Evolutionary conservation across 768 basidiomycete species (phyloP).

Genomic region (Termitomyces sp.): DNA sequence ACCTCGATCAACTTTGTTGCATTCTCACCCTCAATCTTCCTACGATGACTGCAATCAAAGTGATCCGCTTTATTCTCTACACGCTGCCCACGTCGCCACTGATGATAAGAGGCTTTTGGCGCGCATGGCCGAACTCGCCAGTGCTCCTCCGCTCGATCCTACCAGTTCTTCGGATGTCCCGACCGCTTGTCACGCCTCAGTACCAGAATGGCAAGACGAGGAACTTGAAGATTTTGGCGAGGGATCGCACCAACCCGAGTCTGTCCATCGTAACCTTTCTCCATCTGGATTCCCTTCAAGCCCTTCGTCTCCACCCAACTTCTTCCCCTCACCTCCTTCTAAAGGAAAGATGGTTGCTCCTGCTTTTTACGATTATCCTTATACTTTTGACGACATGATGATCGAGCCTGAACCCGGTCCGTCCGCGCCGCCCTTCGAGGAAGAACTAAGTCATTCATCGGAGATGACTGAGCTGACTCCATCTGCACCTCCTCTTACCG

Average conservation of each 20-base stretch:
- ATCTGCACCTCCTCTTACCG: conserved; percentile 34
- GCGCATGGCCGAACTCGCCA: conserved; percentile 44
- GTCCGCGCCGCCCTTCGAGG: conserved; percentile 44
- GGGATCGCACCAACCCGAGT: conserved; percentile 1
- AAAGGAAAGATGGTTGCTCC: conserved; percentile 36
- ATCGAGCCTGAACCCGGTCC: conserved; percentile 32
- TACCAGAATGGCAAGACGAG: conserved; percentile 51
- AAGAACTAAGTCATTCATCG: conserved; percentile 28
- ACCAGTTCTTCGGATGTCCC: conserved; percentile 12
- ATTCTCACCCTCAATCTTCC: conserved; percentile 12
- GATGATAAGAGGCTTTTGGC: conserved; percentile 61
- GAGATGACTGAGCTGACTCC: conserved; percentile 28
- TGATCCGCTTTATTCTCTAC: conserved; percentile 18
- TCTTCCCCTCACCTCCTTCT: conserved; percentile 40
- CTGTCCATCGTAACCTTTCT: background rate
- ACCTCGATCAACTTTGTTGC: conserved; percentile 6
- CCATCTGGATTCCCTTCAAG: conserved; percentile 7
- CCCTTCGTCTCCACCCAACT: conserved; percentile 19
- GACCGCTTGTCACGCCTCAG: conserved; percentile 30
- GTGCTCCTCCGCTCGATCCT: conserved; percentile 39
- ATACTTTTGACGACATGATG: conserved; percentile 30
- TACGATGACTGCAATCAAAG: background rate
- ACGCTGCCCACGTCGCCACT: conserved; percentile 55
- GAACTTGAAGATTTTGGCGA: conserved; percentile 31
- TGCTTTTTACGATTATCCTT: conserved; percentile 36